phyloP scores from a whole-genome alignment of 306 rosid species.

The Quercus agrifolia region DNA sequence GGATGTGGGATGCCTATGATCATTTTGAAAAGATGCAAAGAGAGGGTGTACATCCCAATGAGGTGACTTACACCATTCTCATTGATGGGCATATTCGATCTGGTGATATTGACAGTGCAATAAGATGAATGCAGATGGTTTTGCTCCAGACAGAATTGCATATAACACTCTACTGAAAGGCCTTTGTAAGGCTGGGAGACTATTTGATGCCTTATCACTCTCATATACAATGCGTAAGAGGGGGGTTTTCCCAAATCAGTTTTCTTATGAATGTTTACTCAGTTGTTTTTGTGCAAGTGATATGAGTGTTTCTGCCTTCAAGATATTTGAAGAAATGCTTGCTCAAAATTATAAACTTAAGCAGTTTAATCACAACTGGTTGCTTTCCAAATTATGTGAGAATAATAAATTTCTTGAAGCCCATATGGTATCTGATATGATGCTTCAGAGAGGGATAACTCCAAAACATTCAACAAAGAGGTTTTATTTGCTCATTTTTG shows the following conservation, averaged over 20 bases:
- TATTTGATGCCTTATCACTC: constrained; percentile 30
- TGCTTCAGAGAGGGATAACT: constrained; percentile 11
- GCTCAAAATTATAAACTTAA: constrained; percentile 1
- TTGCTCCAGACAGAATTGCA: constrained; percentile 30
- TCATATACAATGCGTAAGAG: constrained; percentile 28
- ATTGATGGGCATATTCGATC: constrained; percentile 31
- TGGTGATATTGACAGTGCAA: constrained; percentile 31
- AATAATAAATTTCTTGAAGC: constrained; percentile 9
- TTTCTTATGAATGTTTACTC: constrained; percentile 17
- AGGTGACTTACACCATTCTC: constrained; percentile 42
- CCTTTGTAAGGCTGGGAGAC: constrained; percentile 28
- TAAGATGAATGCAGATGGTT: constrained; percentile 37
- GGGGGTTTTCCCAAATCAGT: constrained; percentile 18
- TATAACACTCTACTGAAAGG: constrained; percentile 37
- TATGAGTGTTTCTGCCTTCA: constrained; percentile 10
- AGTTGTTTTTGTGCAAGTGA: constrained; percentile 13
- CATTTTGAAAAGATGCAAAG: constrained; percentile 39
- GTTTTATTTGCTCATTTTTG: neutral
- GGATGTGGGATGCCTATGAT: constrained; percentile 29
- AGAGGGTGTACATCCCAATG: constrained; percentile 37
- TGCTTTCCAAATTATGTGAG: neutral
- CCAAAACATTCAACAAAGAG: neutral
- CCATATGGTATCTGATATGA: neutral
- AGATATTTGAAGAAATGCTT: constrained; percentile 34
- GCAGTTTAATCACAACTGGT: neutral